Evolutionary conservation across 768 basidiomycete species (phyloP), one percentile per base, ranked within the genome.

Genomic region (Chalciporus piperatus): DNA sequence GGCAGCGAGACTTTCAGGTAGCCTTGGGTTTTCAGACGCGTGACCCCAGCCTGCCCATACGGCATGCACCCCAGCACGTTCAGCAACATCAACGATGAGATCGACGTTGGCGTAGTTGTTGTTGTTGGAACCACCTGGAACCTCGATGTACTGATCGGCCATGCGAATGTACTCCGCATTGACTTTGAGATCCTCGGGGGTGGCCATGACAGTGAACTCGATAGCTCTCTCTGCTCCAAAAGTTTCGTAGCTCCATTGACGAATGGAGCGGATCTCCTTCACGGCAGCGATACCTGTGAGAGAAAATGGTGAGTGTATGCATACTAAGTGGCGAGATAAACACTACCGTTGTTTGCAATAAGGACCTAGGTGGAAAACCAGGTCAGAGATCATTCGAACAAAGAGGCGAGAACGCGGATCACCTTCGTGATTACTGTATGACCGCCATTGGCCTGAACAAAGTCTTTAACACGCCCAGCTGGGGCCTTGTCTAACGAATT

Each of bases 11-110:
- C 88, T 89, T 69, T 99, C 97, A 1, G 97, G 97, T 19, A 99
- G 74, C 48, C 94, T 85, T 1, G 97, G 97, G 70, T 99, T 99
- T 71, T 99, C 97, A 3, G 97, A 98, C 23, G 97, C 97, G 70
- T 99, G 97, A 45, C 97, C 97, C 97, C 97, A 99, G 51, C 97
- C 97, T 32, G 97, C 97, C 97, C 97, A 99, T 22, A 99, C 97
- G 40, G 97, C 97, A 65, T 99, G 97, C 1, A 98, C 97, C 28
- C 94, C 97, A 19, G 93, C 81, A 58, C 97, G 87, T 72, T 99
- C 95, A 39, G 97, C 97, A 51, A 99, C 85, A 66, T 99, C 97
- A 52, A 98, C 91, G 63, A 99, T 98, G 64, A 97, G 86, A 65
- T 99, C 97, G 62, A 99, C 97, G 69, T 99, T 99, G 60, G 97